phyloP scores from a whole-genome alignment of 2,329 filamentous ascomycete species.

The Aureobasidium pullulans region DNA sequence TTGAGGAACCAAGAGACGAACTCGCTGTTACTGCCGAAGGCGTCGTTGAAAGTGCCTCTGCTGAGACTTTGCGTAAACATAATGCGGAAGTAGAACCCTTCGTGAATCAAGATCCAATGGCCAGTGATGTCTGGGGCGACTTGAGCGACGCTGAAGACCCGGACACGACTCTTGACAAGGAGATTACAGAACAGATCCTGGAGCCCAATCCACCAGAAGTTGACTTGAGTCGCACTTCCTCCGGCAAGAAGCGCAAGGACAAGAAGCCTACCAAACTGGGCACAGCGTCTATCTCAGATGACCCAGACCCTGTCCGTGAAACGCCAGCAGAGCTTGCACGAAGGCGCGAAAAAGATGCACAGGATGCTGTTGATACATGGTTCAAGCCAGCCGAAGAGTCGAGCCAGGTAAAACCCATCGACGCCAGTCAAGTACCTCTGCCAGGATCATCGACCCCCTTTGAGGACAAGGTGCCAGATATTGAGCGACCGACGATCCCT shows the following conservation, averaged over 20 bases:
- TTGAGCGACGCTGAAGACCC: conserved; percentile 1
- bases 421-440: background rate
- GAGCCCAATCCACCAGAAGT: background rate
- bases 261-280: conserved; percentile 21
- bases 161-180: background rate
- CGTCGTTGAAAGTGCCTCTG: background rate
- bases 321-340: conserved; percentile 20
- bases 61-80: background rate
- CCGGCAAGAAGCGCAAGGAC: conserved; percentile 27
- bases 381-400: conserved; percentile 15
- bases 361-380: conserved; percentile 24
- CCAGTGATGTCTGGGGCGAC: conserved; percentile 13
- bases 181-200: background rate
- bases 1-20: background rate
- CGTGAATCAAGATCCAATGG: conserved; percentile 10
- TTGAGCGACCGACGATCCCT: background rate
- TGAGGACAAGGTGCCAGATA: background rate
- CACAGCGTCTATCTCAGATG: conserved; percentile 18
- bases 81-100: background rate
- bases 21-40: background rate
- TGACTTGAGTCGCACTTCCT: background rate
- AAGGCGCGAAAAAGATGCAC: conserved; percentile 22
- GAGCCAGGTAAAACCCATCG: background rate
- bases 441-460: background rate
- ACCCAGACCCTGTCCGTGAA: conserved; percentile 16